These are phyloP conservation scores for Whalleya microplaca DNA, from an alignment of 2,329 filamentous ascomycete genomes.

Conservation along the genomic window DNA sequence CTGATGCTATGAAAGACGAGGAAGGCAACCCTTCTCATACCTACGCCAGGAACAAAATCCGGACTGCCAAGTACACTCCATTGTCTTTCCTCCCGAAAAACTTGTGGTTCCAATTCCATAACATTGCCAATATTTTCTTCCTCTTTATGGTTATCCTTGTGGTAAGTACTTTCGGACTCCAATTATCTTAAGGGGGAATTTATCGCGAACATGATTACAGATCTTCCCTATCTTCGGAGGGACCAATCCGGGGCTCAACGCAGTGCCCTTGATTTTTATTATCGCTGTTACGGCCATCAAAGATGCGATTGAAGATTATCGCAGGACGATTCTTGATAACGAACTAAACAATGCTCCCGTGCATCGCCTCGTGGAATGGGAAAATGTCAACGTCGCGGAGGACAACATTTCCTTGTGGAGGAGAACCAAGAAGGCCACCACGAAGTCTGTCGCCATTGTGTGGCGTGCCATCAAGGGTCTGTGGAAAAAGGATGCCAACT, in stretches of 20 bases:
- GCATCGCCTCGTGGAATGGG: constrained; percentile 84
- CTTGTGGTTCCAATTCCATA: constrained; percentile 96
- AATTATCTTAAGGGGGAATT: constrained; percentile 1
- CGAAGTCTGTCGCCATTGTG: constrained; percentile 60
- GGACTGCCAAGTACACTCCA: constrained; percentile 96
- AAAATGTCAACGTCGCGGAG: constrained; percentile 90
- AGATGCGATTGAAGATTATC: constrained; percentile 93
- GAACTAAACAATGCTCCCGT: constrained; percentile 96
- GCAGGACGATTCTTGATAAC: constrained; percentile 86
- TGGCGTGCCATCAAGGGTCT: constrained; percentile 51
- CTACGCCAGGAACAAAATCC: constrained; percentile 92
- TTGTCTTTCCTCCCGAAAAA: constrained; percentile 96
- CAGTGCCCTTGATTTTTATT: constrained; percentile 92
- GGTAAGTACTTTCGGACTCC: constrained; percentile 61
- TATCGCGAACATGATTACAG: constrained; percentile 51
- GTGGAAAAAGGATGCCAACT: constrained; percentile 54
- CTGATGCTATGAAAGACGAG: constrained; percentile 75
- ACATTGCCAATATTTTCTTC: constrained; percentile 98
- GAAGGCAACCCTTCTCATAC: constrained; percentile 72
- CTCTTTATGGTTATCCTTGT: constrained; percentile 92
- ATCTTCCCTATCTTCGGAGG: constrained; percentile 96
- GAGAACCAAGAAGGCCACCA: constrained; percentile 85
- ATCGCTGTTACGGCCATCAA: constrained; percentile 87
- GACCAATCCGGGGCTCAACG: constrained; percentile 84
- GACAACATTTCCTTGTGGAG: constrained; percentile 88